Evolutionary conservation across 257 asterid genomes (phyloP), one percentile per base, ranked within the genome.

Genomic region (Penstemon barbatus): DNA sequence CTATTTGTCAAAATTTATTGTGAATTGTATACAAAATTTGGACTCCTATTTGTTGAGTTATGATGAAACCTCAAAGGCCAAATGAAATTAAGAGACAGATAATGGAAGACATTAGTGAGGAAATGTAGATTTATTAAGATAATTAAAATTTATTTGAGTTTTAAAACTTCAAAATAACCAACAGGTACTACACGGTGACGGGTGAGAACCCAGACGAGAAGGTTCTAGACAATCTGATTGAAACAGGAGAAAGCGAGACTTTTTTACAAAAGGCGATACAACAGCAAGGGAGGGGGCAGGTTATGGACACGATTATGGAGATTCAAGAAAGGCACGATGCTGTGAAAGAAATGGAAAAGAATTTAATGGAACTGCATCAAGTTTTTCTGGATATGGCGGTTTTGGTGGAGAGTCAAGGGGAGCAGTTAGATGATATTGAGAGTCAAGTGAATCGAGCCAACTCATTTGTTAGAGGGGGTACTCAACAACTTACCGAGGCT

Each of bases 191-290:
- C 75, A 86, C 93, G 1, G 90, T 86, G 36, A 86, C 93, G 0
- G 93, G 93, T 8, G 93, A 86, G 55, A 86, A 82, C 71, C 86
- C 93, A 0, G 88, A 82, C 12, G 93, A 86, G 74, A 77, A 75
- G 39, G 42, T 74, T 5, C 73, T 86, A 10, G 93, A 86, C 44
- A 61, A 57, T 7, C 67, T 86, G 54, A 86, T 86, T 8, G 86
- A 82, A 10, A 86, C 93, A 3, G 93, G 93, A 11, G 84, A 86
- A 67, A 84, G 93, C 60, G 93, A 86, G 76, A 77, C 81, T 8
- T 85, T 87, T 33, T 62, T 87, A 18, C 92, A 85, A 81, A 85
- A 85, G 86, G 95, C 95, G 75, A 87, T 87, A n/a, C 89, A 83
- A 76, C 74, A 83, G 75, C 95, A 85, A 78, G 95, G 95, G 55